These are phyloP conservation scores for Gracilaria gracilis DNA, from an alignment of 23 red algal genomes.

Conservation along the genomic window DNA sequence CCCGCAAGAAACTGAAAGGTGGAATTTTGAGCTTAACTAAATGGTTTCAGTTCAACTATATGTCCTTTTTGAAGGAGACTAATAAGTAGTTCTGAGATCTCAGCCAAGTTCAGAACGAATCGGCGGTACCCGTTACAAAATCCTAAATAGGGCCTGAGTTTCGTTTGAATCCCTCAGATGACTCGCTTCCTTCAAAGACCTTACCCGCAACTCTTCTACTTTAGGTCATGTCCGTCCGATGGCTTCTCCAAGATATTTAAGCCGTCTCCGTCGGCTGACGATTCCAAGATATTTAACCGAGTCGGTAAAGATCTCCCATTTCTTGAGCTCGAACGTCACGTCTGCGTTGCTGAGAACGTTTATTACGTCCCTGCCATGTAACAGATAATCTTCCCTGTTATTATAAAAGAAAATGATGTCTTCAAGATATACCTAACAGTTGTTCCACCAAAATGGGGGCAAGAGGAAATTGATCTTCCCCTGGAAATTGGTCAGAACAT, in stretches of 20 bases:
- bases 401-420: slow-evolving; percentile 18
- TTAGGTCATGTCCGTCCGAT: no score
- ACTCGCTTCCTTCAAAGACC: neutral
- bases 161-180: neutral
- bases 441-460: neutral
- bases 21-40: no score
- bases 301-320: slow-evolving; percentile 5
- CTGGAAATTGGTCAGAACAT: slow-evolving; percentile 4
- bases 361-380: slow-evolving; percentile 3
- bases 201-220: neutral
- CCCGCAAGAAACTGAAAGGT: no score
- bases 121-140: slow-evolving; percentile 22
- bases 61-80: no score
- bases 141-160: neutral
- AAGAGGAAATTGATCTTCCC: neutral
- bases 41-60: no score
- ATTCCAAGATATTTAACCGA: slow-evolving; percentile 10
- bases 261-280: slow-evolving; percentile 6
- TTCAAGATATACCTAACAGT: slow-evolving; percentile 8
- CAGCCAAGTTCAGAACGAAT: no score
- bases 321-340: neutral
- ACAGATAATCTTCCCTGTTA: slow-evolving; percentile 1
- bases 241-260: no score
- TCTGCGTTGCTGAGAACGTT: neutral
- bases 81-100: no score